phyloP scores from a whole-genome alignment of 768 basidiomycete species.

The Hortiboletus flavorubellus region DNA sequence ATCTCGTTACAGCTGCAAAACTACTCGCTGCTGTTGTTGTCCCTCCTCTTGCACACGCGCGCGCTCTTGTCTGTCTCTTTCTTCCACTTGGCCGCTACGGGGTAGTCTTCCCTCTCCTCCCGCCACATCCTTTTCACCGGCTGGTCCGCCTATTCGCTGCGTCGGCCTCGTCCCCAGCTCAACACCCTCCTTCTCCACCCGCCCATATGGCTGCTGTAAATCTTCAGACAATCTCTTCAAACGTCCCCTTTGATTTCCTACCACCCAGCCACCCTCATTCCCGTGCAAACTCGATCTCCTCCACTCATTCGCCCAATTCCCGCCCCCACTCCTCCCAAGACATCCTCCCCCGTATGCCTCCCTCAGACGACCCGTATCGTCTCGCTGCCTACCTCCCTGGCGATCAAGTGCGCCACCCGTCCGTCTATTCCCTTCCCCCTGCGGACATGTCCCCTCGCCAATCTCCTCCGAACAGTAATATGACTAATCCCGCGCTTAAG shows the following conservation, averaged over 20 bases:
- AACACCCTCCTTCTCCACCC: conserved; percentile 36
- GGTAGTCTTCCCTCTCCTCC: conserved; percentile 12
- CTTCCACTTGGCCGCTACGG: conserved; percentile 23
- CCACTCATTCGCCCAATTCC: conserved; percentile 68
- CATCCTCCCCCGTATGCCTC: conserved; percentile 49
- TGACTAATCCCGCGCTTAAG: conserved; percentile 74
- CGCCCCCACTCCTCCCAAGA: conserved; percentile 80
- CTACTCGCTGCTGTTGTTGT: conserved; percentile 5
- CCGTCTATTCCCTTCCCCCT: conserved; percentile 41
- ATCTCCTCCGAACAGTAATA: conserved; percentile 73
- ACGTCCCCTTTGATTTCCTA: conserved; percentile 69
- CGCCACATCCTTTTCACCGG: conserved; percentile 29
- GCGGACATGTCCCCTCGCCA: conserved; percentile 47
- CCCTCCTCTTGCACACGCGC: conserved; percentile 7
- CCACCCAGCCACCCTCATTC: conserved; percentile 63
- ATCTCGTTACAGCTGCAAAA: conserved; percentile 32
- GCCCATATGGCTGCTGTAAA: conserved; percentile 66
- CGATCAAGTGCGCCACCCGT: conserved; percentile 46
- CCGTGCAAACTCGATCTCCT: conserved; percentile 75
- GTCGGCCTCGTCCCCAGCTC: conserved; percentile 30
- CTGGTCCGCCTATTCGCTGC: conserved; percentile 53
- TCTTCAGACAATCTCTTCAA: conserved; percentile 67
- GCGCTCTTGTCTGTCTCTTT: conserved; percentile 15
- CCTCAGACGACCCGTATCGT: conserved; percentile 69
- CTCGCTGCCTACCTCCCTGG: conserved; percentile 48